These are phyloP conservation scores for Pseudogymnoascus sp. DNA, from an alignment of 2,329 filamentous ascomycete species.

Conservation along the genomic window DNA sequence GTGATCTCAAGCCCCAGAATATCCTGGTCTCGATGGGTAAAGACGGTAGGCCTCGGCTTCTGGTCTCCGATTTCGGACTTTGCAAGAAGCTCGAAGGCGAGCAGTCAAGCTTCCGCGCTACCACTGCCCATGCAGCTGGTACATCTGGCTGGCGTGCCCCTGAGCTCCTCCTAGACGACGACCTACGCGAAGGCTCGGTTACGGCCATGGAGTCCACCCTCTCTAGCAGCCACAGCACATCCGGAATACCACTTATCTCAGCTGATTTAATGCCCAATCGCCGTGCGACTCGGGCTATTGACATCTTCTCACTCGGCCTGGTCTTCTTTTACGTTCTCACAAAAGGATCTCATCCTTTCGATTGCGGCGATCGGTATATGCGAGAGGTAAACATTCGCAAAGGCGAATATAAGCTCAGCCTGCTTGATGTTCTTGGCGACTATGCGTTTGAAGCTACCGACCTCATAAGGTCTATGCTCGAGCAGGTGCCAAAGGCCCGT, in stretches of 20 bases:
- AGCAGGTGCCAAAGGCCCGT: slow-evolving; percentile 45
- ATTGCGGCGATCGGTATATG: slow-evolving; percentile 90
- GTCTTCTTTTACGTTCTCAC: slow-evolving; percentile 99
- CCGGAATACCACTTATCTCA: slow-evolving; percentile 49
- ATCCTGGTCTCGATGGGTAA: slow-evolving; percentile 76
- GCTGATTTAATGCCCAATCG: slow-evolving; percentile 56
- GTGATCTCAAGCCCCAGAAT: slow-evolving; percentile 95
- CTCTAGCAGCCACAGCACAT: slow-evolving; percentile 51
- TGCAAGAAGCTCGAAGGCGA: slow-evolving; percentile 95
- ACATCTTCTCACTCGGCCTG: slow-evolving; percentile 93
- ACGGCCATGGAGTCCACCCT: slow-evolving; percentile 38
- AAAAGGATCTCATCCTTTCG: slow-evolving; percentile 84
- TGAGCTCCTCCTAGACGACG: slow-evolving; percentile 78
- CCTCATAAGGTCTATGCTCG: slow-evolving; percentile 73
- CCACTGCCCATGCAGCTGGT: slow-evolving; percentile 84
- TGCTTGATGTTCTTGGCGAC: slow-evolving; percentile 69
- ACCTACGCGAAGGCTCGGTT: slow-evolving; percentile 45
- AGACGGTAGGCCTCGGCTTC: slow-evolving; percentile 65
- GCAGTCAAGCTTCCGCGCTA: slow-evolving; percentile 89
- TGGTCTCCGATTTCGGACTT: slow-evolving; percentile 95
- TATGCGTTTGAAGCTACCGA: slow-evolving; percentile 82
- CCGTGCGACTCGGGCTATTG: slow-evolving; percentile 88
- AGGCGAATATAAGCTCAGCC: slow-evolving; percentile 65
- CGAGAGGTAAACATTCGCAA: slow-evolving; percentile 96
- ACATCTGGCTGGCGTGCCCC: slow-evolving; percentile 96